Percentiles rank a stretch among this genome's conserved stretches.
These are phyloP conservation scores for Curvularia spicifera DNA, from an alignment of 2,329 filamentous ascomycete species.

Conservation along the genomic window DNA sequence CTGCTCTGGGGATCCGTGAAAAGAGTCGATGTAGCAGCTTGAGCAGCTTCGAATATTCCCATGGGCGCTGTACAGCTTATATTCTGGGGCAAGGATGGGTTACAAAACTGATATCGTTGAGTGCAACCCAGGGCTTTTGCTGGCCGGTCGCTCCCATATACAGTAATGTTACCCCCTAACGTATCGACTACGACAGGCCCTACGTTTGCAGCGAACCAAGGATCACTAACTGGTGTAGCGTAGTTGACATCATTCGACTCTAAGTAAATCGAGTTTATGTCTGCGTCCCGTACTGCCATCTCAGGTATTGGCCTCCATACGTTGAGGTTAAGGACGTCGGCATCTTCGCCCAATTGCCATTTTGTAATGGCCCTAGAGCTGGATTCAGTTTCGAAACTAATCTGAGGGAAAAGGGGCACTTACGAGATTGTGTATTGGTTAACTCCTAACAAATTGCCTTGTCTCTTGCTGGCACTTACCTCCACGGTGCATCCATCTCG, in stretches of 20 bases:
- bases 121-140: conserved; percentile 39
- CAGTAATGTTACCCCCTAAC: not conserved
- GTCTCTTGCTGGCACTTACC: conserved; percentile 11
- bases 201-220: conserved; percentile 39
- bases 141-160: conserved; percentile 22
- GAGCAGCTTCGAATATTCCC: conserved; percentile 18
- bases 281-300: conserved; percentile 39
- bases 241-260: conserved; percentile 36
- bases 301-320: conserved; percentile 32
- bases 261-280: conserved; percentile 44
- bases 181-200: not conserved
- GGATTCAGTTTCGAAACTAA: not conserved
- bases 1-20: conserved; percentile 7
- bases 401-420: not conserved
- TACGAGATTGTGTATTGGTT: conserved; percentile 20
- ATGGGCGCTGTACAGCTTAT: conserved; percentile 28
- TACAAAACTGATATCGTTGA: conserved; percentile 47
- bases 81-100: conserved; percentile 27
- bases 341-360: not conserved
- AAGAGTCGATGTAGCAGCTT: not conserved
- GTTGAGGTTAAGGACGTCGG: not conserved
- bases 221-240: conserved; percentile 34
- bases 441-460: conserved; percentile 10
- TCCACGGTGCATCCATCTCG: not conserved
- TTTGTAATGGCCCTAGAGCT: conserved; percentile 4